Conservation (phyloP, 805 yeast species). For the Metschnikowia gelsemii region DNA sequence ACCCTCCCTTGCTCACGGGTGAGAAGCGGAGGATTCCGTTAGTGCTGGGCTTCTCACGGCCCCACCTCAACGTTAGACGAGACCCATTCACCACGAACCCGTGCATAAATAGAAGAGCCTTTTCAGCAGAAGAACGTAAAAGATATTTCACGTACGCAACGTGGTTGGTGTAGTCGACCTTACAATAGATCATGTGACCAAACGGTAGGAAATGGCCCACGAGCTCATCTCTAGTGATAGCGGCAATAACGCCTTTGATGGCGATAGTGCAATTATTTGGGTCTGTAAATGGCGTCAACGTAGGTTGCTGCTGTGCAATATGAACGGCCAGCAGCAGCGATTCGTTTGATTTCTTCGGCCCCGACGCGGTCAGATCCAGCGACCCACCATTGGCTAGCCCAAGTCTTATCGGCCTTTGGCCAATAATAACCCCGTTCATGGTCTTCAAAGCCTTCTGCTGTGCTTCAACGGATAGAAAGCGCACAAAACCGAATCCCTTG, state of each 20-base stretch:
- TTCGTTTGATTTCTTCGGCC: constrained; percentile 6
- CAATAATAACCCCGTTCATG: constrained; percentile 76
- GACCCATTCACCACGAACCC: constrained; percentile 32
- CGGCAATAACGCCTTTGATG: constrained; percentile 62
- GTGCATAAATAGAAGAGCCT: constrained; percentile 35
- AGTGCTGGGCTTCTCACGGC: constrained; percentile 19
- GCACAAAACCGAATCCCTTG: constrained; percentile 89
- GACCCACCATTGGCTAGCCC: constrained; percentile 41
- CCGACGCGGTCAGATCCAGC: constrained; percentile 6
- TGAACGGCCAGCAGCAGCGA: constrained; percentile 17
- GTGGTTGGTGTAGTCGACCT: constrained; percentile 21
- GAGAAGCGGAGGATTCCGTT: constrained; percentile 9
- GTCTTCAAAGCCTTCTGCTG: constrained; percentile 72
- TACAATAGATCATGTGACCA: constrained; percentile 47
- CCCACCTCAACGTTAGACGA: constrained; percentile 34
- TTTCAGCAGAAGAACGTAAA: constrained; percentile 36
- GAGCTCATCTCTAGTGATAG: constrained; percentile 61
- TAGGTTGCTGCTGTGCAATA: constrained; percentile 49
- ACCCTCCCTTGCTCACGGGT: constrained; percentile 12
- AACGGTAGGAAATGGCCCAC: constrained; percentile 59
- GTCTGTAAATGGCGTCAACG: constrained; percentile 67
- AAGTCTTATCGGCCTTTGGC: constrained; percentile 78
- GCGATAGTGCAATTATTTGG: constrained; percentile 77
- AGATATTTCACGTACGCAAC: constrained; percentile 29
- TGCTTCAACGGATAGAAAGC: constrained; percentile 62